Percentiles rank a stretch among this genome's conserved stretches.
Conservation (phyloP, 139 green algal species). For the Dunaliella primolecta region DNA sequence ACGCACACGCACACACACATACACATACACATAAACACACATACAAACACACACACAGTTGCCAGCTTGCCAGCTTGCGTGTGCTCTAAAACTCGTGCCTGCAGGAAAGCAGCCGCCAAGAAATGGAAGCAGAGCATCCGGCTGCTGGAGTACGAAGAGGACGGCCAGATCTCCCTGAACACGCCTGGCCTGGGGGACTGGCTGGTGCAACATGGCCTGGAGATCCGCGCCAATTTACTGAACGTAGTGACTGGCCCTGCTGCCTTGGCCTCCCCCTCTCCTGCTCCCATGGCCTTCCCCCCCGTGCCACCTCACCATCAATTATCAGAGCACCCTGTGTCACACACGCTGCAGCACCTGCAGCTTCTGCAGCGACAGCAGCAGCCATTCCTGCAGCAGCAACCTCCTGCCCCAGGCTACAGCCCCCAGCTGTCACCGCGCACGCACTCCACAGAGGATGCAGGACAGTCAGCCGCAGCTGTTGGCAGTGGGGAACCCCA, state of each 20-base stretch:
- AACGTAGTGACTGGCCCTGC: neutral
- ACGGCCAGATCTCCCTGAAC: neutral
- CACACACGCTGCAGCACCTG: too few species aligned
- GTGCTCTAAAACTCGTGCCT: neutral
- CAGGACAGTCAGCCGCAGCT: too few species aligned
- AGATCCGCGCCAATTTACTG: neutral
- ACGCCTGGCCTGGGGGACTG: neutral
- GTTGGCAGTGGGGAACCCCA: too few species aligned
- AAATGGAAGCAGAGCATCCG: neutral
- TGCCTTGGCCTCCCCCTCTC: neutral
- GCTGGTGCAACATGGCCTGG: neutral
- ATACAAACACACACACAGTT: neutral
- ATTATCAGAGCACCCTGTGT: too few species aligned
- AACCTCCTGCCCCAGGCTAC: too few species aligned
- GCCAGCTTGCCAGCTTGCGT: neutral
- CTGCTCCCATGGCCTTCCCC: neutral
- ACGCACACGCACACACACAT: neutral
- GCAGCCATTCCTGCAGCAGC: too few species aligned
- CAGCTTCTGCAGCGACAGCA: too few species aligned
- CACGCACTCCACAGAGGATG: too few species aligned
- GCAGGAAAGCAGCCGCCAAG: neutral
- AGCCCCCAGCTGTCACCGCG: too few species aligned
- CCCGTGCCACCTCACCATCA: too few species aligned
- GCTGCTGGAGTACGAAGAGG: neutral
- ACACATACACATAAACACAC: neutral